Evolutionary conservation across 805 yeast species (phyloP), one percentile per base, ranked within the genome.

Genomic region (Yamadazyma laniorum): DNA sequence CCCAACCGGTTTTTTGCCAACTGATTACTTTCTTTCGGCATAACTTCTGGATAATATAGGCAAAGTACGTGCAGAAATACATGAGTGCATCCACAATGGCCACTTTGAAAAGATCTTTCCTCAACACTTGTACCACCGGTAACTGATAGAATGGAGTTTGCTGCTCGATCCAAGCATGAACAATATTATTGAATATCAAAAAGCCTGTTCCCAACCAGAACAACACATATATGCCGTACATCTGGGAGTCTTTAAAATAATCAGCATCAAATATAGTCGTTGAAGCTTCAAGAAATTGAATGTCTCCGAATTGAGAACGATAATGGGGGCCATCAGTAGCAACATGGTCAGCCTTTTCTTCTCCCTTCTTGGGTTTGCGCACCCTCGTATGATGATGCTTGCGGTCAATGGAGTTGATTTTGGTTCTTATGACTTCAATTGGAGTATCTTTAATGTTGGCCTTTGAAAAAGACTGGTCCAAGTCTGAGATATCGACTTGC

Each of bases 201-300:
- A 82, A 68, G 18, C 74, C 80, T 4, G 80, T 73, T 4, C 77
- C 75, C 38, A 85, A 63, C 96, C 96, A 87, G 45, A 80, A 78
- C 34, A 89, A 72, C 4, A 87, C 82, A 58, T 80, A 91, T 43
- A 93, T 74, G 2, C 98, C 98, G 49, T 76, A 79, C 56, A 86
- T 89, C 38, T 67, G 64, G 3, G 79, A 59, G 1, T 70, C 62
- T 35, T 63, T 62, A 43, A 69, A 63, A 19, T 59, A 53, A 3
- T 65, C 69, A 12, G 71, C 62, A 52, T 82, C 90, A 44, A 82
- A 69, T 13, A 82, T 79, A 4, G 72, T 63, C 6, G 72, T 56
- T 22, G 73, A 39, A 11, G 49, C 41, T 16, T 61, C 54, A 26
- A 56, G 50, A 48, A 79, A 78, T 18, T 65, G 65, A 15, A 77